phyloP scores from a whole-genome alignment of 306 rosid genomes.

The Sechiopsis laciniata region DNA sequence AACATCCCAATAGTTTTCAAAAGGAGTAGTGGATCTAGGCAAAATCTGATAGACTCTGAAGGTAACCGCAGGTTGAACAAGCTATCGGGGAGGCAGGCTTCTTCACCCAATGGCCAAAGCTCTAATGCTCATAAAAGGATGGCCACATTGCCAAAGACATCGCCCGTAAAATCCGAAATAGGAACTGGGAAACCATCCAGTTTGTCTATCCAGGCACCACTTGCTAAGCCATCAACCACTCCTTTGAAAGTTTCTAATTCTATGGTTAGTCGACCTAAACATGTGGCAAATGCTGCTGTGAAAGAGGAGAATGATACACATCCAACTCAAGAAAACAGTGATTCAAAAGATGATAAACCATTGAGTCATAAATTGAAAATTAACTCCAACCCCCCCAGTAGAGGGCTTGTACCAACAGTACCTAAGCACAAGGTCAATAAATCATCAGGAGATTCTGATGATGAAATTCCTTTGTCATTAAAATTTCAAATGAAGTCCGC shows the following conservation, averaged over 20 bases:
- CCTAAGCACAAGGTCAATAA: constrained; percentile 24
- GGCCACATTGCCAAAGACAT: constrained; percentile 29
- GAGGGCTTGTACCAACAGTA: constrained; percentile 7
- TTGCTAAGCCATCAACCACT: constrained; percentile 20
- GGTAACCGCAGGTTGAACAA: constrained; percentile 31
- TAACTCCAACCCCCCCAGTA: constrained; percentile 21
- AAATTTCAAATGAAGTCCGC: constrained; percentile 30
- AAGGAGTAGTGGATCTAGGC: constrained; percentile 30
- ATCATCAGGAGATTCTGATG: constrained; percentile 39
- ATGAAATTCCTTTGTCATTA: constrained; percentile 38
- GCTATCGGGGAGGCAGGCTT: constrained; percentile 25
- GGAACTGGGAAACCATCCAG: constrained; percentile 32
- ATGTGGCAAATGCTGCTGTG: not conserved
- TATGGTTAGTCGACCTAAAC: constrained; percentile 20
- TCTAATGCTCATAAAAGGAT: constrained; percentile 33
- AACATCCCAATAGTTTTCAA: constrained; percentile 39
- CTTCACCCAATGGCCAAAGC: constrained; percentile 37
- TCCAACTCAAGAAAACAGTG: constrained; percentile 25
- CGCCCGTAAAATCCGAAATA: constrained; percentile 26
- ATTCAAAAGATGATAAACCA: constrained; percentile 44
- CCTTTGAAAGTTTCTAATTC: constrained; percentile 18
- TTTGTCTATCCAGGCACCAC: constrained; percentile 24
- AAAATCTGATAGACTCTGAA: constrained; percentile 34
- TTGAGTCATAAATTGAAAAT: constrained; percentile 35
- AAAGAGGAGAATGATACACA: constrained; percentile 30